These are phyloP conservation scores for Malus hybrid DNA, from an alignment of 331 rosid species.

Conservation along the genomic window DNA sequence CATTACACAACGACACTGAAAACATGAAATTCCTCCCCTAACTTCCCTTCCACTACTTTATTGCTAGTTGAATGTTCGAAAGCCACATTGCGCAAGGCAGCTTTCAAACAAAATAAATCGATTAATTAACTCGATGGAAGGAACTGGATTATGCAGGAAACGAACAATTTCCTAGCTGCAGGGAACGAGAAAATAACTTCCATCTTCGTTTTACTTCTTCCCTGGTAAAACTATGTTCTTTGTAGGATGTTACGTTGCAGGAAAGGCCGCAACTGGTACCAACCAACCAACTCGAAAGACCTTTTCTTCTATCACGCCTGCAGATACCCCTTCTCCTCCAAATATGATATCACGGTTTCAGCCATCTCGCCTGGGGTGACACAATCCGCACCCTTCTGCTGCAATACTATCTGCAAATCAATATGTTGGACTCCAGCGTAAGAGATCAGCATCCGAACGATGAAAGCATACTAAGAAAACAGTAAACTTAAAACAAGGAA, in stretches of 20 bases:
- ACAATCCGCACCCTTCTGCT: slow-evolving; percentile 43
- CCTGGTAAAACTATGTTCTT: background rate
- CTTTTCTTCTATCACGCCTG: slow-evolving; percentile 34
- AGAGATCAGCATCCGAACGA: background rate
- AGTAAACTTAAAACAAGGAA: background rate
- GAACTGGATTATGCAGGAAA: slow-evolving; percentile 43
- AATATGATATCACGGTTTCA: slow-evolving; percentile 52
- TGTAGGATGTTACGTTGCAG: slow-evolving; percentile 11
- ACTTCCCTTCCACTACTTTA: slow-evolving; percentile 14
- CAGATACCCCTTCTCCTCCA: slow-evolving; percentile 71
- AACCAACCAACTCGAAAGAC: slow-evolving; percentile 4
- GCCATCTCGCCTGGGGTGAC: slow-evolving; percentile 56
- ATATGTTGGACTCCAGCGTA: background rate
- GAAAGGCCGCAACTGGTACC: slow-evolving; percentile 8
- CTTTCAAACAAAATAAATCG: background rate
- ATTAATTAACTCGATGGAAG: slow-evolving; percentile 14
- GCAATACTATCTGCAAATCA: slow-evolving; percentile 62
- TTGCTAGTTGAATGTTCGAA: slow-evolving; percentile 7
- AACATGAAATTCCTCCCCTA: background rate
- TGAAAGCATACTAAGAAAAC: background rate
- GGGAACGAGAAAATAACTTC: slow-evolving; percentile 17
- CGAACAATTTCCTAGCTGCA: slow-evolving; percentile 60
- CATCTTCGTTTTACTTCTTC: background rate
- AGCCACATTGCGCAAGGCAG: slow-evolving; percentile 4
- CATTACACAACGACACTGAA: background rate